phyloP scores from a whole-genome alignment of 1,284 basidiomycete species.

The Agaricales sp. region DNA sequence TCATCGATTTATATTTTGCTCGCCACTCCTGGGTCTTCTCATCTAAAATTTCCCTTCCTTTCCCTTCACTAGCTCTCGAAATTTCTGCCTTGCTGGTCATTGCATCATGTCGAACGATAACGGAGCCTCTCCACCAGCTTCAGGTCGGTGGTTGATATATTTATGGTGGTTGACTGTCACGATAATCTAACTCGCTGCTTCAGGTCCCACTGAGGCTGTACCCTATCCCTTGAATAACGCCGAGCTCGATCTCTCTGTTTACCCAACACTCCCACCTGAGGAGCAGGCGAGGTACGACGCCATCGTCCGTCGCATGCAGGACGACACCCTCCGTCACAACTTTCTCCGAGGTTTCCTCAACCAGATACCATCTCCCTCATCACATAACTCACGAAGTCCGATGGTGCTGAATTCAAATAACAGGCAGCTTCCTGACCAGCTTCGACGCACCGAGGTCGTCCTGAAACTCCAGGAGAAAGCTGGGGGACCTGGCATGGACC shows the following conservation, averaged over 20 bases:
- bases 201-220: too few species aligned
- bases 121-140: neutral
- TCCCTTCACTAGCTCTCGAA: neutral
- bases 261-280: neutral
- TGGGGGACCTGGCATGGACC: slow-evolving; percentile 19
- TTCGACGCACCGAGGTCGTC: too few species aligned
- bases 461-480: slow-evolving; percentile 19
- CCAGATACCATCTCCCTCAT: neutral
- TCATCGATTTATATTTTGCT: neutral
- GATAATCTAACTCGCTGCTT: too few species aligned
- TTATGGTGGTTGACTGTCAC: neutral
- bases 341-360: neutral
- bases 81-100: neutral
- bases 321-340: neutral
- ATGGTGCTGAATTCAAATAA: too few species aligned
- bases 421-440: too few species aligned
- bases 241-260: too few species aligned
- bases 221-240: too few species aligned
- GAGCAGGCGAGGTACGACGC: neutral
- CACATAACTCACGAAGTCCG: too few species aligned
- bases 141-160: neutral
- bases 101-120: neutral
- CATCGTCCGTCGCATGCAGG: neutral
- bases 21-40: slow-evolving; percentile 4
- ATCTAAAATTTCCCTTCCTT: slow-evolving; percentile 18